Evolutionary conservation across 768 basidiomycete species (phyloP).

Genomic region (Chiua virens): DNA sequence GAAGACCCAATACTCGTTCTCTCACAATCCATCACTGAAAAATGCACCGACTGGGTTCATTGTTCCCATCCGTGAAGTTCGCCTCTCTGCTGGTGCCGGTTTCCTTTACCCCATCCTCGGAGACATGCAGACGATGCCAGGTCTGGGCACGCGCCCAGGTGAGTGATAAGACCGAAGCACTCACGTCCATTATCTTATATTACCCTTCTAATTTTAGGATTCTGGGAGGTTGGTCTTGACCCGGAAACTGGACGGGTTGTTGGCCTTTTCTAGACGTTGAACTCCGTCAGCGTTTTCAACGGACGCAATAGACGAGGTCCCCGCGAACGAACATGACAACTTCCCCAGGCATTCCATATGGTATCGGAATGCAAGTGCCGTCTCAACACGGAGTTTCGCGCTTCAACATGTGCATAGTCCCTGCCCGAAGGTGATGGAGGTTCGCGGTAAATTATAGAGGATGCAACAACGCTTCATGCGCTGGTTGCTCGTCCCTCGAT

Average conservation of each 20-base stretch:
- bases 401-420: conserved; percentile 40
- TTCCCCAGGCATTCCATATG: conserved; percentile 21
- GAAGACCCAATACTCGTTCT: conserved; percentile 97
- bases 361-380: conserved; percentile 21
- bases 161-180: conserved; percentile 12
- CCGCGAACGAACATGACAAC: conserved; percentile 9
- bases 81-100: conserved; percentile 89
- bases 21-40: conserved; percentile 89
- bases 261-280: conserved; percentile 69
- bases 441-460: conserved; percentile 5
- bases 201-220: conserved; percentile 45
- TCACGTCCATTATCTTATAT: conserved; percentile 10
- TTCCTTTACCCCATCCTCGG: conserved; percentile 96
- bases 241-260: conserved; percentile 77
- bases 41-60: conserved; percentile 92
- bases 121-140: conserved; percentile 99
- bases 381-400: conserved; percentile 41
- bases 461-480: not conserved
- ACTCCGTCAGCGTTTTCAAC: conserved; percentile 18
- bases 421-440: conserved; percentile 13
- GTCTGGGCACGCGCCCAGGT: conserved; percentile 90
- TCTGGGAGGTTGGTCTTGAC: conserved; percentile 89
- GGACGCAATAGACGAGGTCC: conserved; percentile 6
- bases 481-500: not conserved
- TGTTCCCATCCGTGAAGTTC: conserved; percentile 85